Evolutionary conservation across 2,329 filamentous ascomycete genomes (phyloP), one percentile per base, ranked within the genome.

Genomic region (Fusarium sp.): DNA sequence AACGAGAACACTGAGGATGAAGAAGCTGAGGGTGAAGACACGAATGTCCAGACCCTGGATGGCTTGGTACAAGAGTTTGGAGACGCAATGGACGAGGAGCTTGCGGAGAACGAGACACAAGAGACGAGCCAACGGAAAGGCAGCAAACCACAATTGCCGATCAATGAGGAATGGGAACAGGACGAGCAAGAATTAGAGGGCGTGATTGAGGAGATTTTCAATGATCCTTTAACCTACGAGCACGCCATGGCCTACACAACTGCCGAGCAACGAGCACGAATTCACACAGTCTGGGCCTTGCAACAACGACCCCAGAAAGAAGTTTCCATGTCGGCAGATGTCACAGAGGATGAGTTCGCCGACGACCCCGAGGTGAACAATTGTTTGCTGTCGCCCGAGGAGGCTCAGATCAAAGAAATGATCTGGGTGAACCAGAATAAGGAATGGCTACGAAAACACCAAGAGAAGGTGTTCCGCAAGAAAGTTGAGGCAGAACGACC

Each of bases 401-500:
- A 98, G 82, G 89, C 91, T 5, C 89, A 89, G 38, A 90, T 95
- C 78, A 98, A 98, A 81, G 95, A 98, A 81, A 90, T 91, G 67
- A 93, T 98, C 58, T 99, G 96, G 96, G 91, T 97, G 47, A 95
- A 95, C 67, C 91, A 95, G 79, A 98, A 99, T 82, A 95, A 96
- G 80, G 94, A 97, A 74, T 99, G 95, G 89, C 86, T 99, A 42
- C 93, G 95, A 14, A 89, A 91, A 54, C 92, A 97, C 79, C 95
- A 98, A 78, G 91, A 93, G 68, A 97, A 96, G 81, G 87, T 92
- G 12, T 92, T 97, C 63, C 89, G 92, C 42, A 89, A 91, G 66
- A 93, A 95, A 81, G 84, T 89, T 70, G 89, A 88, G 66, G 87
- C 86, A 15, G 87, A 83, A 76, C 85, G 81, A 72, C 88, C 85